Evolutionary conservation across 225 moss, liverwort and hornwort genomes (phyloP).

Genomic region (Thuidium tamariscinum): DNA sequence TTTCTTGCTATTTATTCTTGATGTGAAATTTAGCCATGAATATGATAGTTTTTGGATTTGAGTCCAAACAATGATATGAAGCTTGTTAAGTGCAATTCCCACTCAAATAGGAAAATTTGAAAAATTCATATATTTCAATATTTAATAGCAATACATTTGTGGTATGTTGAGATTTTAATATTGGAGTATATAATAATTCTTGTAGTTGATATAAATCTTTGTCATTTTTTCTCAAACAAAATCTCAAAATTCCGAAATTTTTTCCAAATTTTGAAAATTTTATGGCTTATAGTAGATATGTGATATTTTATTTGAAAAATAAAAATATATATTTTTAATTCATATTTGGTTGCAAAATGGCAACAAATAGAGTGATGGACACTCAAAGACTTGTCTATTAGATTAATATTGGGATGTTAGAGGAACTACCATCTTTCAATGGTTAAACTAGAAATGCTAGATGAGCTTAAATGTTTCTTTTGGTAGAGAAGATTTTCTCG

Average conservation of each 20-base stretch:
- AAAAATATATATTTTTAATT: too few relatives aligned
- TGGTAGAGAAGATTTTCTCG: background rate
- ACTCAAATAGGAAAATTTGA: background rate
- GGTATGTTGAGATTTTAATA: background rate
- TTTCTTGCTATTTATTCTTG: background rate
- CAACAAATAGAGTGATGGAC: background rate
- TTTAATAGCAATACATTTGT: background rate
- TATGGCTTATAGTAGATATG: too few relatives aligned
- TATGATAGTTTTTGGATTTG: background rate
- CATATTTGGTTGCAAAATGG: background rate
- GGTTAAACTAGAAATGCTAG: background rate
- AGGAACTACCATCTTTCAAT: accelerated
- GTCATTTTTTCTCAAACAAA: too few relatives aligned
- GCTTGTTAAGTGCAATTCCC: accelerated
- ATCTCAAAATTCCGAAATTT: too few relatives aligned
- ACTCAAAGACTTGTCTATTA: too few relatives aligned
- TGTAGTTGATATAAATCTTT: too few relatives aligned
- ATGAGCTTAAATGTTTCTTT: background rate
- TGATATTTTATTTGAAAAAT: too few relatives aligned
- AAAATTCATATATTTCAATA: background rate
- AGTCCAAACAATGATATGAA: background rate
- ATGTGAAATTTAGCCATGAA: background rate
- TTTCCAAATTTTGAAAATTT: too few relatives aligned
- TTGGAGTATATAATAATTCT: too few relatives aligned
- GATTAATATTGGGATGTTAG: too few relatives aligned